Percentiles rank a stretch among this genome's conserved stretches.
Evolutionary conservation across 352 stramenopile species (phyloP).

Genomic region (Albugo candida): DNA sequence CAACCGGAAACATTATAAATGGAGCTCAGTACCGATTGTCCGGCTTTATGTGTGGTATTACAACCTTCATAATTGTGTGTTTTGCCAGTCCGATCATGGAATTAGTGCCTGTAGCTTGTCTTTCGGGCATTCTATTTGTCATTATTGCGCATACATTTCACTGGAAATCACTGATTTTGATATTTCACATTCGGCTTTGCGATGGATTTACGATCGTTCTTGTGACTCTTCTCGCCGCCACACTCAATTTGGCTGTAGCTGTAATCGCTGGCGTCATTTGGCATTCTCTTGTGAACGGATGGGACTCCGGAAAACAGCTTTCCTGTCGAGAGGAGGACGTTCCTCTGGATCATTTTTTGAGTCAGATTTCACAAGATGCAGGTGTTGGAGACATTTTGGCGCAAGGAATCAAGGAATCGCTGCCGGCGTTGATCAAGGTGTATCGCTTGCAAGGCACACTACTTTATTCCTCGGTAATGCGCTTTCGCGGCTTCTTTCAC

Average conservation of each 20-base stretch:
- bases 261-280: slow-evolving; percentile 73
- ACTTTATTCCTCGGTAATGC: slow-evolving; percentile 59
- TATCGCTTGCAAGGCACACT: slow-evolving; percentile 59
- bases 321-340: slow-evolving; percentile 11
- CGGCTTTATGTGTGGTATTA: slow-evolving; percentile 37
- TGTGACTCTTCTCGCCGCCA: slow-evolving; percentile 63
- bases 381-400: neutral
- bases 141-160: slow-evolving; percentile 83
- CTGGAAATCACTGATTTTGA: slow-evolving; percentile 69
- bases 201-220: slow-evolving; percentile 68
- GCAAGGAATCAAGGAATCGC: slow-evolving; percentile 11
- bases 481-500: slow-evolving; percentile 65
- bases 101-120: slow-evolving; percentile 60
- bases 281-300: slow-evolving; percentile 65
- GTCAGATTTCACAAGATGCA: neutral
- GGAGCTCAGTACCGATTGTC: slow-evolving; percentile 52
- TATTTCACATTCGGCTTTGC: slow-evolving; percentile 44
- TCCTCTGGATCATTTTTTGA: neutral
- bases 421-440: slow-evolving; percentile 24
- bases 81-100: slow-evolving; percentile 70
- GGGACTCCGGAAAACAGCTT: slow-evolving; percentile 40
- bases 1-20: slow-evolving; percentile 78
- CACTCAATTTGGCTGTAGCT: slow-evolving; percentile 75
- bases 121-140: slow-evolving; percentile 77
- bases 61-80: slow-evolving; percentile 56